Evolutionary conservation across 805 yeast species (phyloP).

Genomic region (Candida vaughaniae): DNA sequence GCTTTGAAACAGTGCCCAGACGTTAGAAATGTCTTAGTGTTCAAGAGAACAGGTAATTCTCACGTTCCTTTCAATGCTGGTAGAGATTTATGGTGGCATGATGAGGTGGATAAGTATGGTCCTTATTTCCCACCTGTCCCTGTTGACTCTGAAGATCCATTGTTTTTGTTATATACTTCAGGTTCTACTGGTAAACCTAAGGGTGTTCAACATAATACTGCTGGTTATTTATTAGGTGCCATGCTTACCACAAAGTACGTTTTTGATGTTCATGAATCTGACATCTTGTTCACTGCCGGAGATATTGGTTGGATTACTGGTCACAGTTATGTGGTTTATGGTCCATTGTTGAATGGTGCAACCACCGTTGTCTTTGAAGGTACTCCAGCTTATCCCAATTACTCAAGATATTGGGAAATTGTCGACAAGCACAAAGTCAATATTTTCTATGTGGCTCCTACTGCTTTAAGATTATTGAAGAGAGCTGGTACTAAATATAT

Average conservation of each 20-base stretch:
- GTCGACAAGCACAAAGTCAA: slow-evolving; percentile 89
- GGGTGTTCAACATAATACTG: slow-evolving; percentile 95
- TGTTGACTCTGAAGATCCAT: slow-evolving; percentile 89
- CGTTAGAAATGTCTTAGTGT: slow-evolving; percentile 83
- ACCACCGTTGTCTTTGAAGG: slow-evolving; percentile 94
- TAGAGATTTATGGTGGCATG: slow-evolving; percentile 96
- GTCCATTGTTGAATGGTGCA: slow-evolving; percentile 84
- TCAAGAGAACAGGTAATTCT: slow-evolving; percentile 79
- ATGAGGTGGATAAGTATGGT: slow-evolving; percentile 76
- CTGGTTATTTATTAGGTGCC: slow-evolving; percentile 92
- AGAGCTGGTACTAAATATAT: slow-evolving; percentile 88
- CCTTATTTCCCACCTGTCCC: slow-evolving; percentile 85
- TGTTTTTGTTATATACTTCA: slow-evolving; percentile 92
- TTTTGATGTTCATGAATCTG: slow-evolving; percentile 88
- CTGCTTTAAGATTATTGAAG: slow-evolving; percentile 87
- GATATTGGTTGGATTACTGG: slow-evolving; percentile 99
- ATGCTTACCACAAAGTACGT: slow-evolving; percentile 88
- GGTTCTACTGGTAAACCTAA: slow-evolving; percentile 99
- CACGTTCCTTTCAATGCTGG: slow-evolving; percentile 71
- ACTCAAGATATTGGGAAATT: slow-evolving; percentile 95
- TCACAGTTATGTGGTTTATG: slow-evolving; percentile 93
- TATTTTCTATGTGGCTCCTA: slow-evolving; percentile 97
- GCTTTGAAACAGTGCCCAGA: slow-evolving; percentile 73
- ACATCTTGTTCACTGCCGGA: slow-evolving; percentile 92
- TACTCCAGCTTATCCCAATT: slow-evolving; percentile 95